These are phyloP conservation scores for Aureobasidium sp. DNA, from an alignment of 2,329 filamentous ascomycete genomes.

Conservation along the genomic window DNA sequence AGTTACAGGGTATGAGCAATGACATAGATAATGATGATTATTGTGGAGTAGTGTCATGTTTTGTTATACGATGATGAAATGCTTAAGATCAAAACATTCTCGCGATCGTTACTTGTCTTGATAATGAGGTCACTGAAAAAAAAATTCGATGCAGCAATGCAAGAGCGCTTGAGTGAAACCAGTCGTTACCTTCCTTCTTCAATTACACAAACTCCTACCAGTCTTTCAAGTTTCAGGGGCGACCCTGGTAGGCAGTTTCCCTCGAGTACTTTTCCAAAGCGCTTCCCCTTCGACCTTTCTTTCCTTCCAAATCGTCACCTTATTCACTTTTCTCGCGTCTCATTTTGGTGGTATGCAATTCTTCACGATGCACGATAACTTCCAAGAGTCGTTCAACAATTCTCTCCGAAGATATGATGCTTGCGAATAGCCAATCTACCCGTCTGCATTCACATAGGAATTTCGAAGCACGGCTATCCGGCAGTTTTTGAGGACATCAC, in stretches of 20 bases:
- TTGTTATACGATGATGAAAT: background rate
- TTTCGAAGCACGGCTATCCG: background rate
- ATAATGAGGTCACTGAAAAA: no score
- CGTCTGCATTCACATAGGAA: no score
- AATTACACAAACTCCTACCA: no score
- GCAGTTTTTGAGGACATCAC: background rate
- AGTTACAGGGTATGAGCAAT: conserved; percentile 20
- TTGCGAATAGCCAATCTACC: no score
- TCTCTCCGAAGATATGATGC: no score
- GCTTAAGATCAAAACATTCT: background rate
- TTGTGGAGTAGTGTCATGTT: background rate
- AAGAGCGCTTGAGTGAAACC: background rate
- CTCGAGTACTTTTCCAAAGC: no score
- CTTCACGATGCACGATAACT: background rate
- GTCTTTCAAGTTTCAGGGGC: background rate
- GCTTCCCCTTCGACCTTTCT: background rate
- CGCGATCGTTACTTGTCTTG: no score
- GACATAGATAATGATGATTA: background rate
- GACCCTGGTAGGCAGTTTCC: background rate
- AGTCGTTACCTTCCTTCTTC: no score
- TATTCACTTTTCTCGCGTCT: background rate
- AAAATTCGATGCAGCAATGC: background rate
- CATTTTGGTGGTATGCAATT: background rate
- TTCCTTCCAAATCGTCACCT: background rate
- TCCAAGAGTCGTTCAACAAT: no score